These are phyloP conservation scores for Ogataea trehalophila DNA, from an alignment of 805 yeast species.

Conservation along the genomic window DNA sequence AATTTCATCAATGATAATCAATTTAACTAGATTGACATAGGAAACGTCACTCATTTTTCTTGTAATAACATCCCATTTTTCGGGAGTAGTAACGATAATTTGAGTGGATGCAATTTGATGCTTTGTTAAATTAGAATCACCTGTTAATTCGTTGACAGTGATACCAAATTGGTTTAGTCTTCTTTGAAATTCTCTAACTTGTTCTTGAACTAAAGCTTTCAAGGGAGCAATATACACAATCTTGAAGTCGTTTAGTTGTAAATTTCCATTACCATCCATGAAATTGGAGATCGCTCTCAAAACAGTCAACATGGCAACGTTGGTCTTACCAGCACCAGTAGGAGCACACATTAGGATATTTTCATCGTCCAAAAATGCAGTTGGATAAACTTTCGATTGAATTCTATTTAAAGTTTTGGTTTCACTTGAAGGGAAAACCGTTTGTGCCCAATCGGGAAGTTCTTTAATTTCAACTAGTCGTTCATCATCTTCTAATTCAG, in stretches of 20 bases:
- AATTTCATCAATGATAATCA: conserved; percentile 85
- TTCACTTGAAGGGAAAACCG: conserved; percentile 66
- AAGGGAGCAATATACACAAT: conserved; percentile 89
- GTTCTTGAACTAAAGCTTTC: conserved; percentile 94
- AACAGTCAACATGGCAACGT: conserved; percentile 85
- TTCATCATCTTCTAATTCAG: conserved; percentile 32
- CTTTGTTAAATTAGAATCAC: conserved; percentile 75
- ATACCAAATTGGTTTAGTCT: conserved; percentile 61
- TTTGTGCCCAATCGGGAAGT: conserved; percentile 79
- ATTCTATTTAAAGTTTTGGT: conserved; percentile 68
- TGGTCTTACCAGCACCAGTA: conserved; percentile 98
- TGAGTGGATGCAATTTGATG: conserved; percentile 77
- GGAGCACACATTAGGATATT: conserved; percentile 92
- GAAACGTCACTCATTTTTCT: conserved; percentile 70
- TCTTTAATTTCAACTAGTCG: conserved; percentile 50
- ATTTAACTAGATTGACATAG: conserved; percentile 57
- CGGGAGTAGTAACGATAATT: conserved; percentile 88
- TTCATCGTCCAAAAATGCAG: conserved; percentile 66
- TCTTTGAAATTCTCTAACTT: conserved; percentile 78
- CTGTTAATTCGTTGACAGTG: conserved; percentile 81
- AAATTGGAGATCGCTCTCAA: conserved; percentile 55
- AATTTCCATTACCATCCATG: conserved; percentile 43
- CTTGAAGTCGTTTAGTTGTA: conserved; percentile 56
- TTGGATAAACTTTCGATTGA: conserved; percentile 77
- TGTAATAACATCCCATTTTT: conserved; percentile 95